These are phyloP conservation scores for Leptographium wingfieldii DNA, from an alignment of 2,329 filamentous ascomycete species.

Conservation along the genomic window DNA sequence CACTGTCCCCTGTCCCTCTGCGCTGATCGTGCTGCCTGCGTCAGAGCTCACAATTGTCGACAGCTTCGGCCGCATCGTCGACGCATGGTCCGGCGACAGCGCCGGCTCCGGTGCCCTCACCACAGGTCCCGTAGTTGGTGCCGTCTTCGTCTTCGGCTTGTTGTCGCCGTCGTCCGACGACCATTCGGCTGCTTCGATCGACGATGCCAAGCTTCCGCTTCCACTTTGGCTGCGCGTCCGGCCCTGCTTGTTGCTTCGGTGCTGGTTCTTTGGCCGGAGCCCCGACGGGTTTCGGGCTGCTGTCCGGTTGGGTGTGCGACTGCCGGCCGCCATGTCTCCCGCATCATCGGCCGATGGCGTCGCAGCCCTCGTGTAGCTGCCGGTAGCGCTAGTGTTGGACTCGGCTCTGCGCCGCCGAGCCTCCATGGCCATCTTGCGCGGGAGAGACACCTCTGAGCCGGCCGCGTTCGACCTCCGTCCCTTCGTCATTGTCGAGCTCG, in stretches of 20 bases:
- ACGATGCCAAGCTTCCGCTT: conserved; percentile 11
- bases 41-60: conserved; percentile 34
- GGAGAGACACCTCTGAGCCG: conserved; percentile 8
- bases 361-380: neutral
- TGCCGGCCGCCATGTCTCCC: conserved; percentile 11
- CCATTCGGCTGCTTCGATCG: conserved; percentile 11
- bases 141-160: conserved; percentile 10
- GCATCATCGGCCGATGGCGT: conserved; percentile 14
- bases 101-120: conserved; percentile 18
- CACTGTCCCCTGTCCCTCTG: neutral
- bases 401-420: conserved; percentile 7
- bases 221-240: conserved; percentile 7
- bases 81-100: neutral
- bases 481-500: conserved; percentile 26
- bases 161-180: conserved; percentile 18
- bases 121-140: neutral
- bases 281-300: conserved; percentile 12
- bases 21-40: conserved; percentile 14
- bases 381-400: conserved; percentile 5
- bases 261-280: conserved; percentile 3
- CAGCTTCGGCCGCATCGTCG: conserved; percentile 20
- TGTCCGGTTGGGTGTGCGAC: conserved; percentile 11
- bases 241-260: neutral
- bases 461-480: neutral
- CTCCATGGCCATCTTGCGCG: conserved; percentile 8